Base-by-base conservation (phyloP, 2,329 filamentous ascomycete species). In the Madurella mycetomatis region DNA sequence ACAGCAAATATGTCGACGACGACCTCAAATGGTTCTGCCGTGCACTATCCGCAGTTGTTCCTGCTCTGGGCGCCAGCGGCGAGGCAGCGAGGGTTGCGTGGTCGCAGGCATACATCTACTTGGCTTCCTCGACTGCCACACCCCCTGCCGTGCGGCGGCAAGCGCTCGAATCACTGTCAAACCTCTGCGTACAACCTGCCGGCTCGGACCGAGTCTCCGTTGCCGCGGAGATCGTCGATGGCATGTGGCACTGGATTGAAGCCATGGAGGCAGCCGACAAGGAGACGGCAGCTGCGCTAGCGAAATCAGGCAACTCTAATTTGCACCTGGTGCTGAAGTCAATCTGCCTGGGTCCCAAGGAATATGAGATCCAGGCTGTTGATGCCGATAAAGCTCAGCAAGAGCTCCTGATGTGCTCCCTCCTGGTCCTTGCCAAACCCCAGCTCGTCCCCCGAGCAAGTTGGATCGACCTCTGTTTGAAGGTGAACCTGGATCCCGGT, bases 401-500 rank as follows among this genome's bases (percentile, higher is more conserved):
- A 9, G 82, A 88, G 62, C 70, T 74, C 19, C 90, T 96, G 67
- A 84, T 95, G 63, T 83, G 91, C 60, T 81, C 83, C 5, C 73
- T 96, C 4, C 74, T 96, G 16, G 84, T 96, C 16, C 76, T 99
- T 25, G 87, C 88, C 53, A 87, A 90, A 19, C 78, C 84, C 17
- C 85, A 92, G 56, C 73, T 99, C 37, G 81, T 97, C 55, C 86
- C 90, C 0, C 82, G 82, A 55, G 79, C 85, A 17, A 88, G 82
- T 57, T 99, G 95, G 95, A 97, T 99, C 65, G 86, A 94, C 41
- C 73, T 91, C 2, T 95, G 90, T 65, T 78, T 97, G 52, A 84
- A 84, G 56, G 86, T 88, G 60, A 86, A 86, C 12, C 76, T 90
- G 12, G 94, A 99, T 69, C 94, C 94, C 5, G 92, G 92, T 16